phyloP scores from a whole-genome alignment of 257 asterid species.

The Leonotis leonurus region DNA sequence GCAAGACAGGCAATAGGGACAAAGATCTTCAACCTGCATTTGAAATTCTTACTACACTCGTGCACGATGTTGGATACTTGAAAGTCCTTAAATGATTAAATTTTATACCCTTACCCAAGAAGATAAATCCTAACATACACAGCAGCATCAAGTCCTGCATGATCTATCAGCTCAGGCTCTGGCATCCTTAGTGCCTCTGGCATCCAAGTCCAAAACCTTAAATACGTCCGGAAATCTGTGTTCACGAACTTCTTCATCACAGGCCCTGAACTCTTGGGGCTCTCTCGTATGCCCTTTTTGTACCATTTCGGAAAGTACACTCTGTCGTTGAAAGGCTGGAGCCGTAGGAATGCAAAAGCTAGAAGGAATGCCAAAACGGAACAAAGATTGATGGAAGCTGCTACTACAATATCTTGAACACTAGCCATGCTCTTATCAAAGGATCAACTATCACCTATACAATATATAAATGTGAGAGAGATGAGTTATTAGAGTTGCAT shows the following conservation, averaged over 20 bases:
- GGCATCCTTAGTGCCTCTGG: slow-evolving; percentile 97
- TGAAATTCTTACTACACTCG: neutral
- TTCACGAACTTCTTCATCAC: slow-evolving; percentile 53
- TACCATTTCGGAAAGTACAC: slow-evolving; percentile 98
- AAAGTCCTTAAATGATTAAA: neutral
- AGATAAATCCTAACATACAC: slow-evolving; percentile 83
- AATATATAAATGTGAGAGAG: no score
- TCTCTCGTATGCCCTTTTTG: slow-evolving; percentile 75
- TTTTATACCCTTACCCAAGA: slow-evolving; percentile 59
- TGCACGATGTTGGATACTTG: neutral
- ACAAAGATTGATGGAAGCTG: slow-evolving; percentile 74
- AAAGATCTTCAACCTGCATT: slow-evolving; percentile 82
- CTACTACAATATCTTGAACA: slow-evolving; percentile 49
- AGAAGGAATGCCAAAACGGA: slow-evolving; percentile 75
- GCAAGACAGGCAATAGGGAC: slow-evolving; percentile 73
- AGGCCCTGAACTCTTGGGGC: slow-evolving; percentile 69
- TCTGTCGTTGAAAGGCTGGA: slow-evolving; percentile 81
- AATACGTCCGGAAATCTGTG: slow-evolving; percentile 51
- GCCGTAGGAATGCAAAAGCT: slow-evolving; percentile 81
- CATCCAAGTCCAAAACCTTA: slow-evolving; percentile 92
- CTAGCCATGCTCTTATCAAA: slow-evolving; percentile 58
- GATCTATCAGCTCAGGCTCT: slow-evolving; percentile 83
- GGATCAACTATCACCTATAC: slow-evolving; percentile 19
- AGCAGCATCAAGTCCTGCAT: slow-evolving; percentile 93
- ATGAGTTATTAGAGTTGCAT: no score